A percentile compares a stretch with the other conserved stretches of the same genome.
Evolutionary conservation across 2,329 filamentous ascomycete genomes (phyloP).

Genomic region (Grosmannia serpens): DNA sequence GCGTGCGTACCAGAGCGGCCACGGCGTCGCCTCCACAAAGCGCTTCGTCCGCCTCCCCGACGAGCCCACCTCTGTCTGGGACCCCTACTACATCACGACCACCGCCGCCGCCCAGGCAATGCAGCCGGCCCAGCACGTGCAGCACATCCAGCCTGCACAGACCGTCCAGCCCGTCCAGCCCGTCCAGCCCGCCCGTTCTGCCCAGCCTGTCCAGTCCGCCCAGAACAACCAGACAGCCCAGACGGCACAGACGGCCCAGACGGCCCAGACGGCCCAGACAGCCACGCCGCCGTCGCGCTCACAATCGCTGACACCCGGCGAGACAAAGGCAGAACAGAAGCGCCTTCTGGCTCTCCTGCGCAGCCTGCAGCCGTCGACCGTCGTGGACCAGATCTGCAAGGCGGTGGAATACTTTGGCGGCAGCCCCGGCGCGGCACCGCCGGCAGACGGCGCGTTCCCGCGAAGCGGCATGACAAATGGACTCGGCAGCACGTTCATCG

Average conservation of each 20-base stretch:
- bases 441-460: conserved; percentile 39
- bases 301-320: conserved; percentile 25
- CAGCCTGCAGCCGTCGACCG: conserved; percentile 39
- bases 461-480: conserved; percentile 45
- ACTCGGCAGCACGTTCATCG: conserved; percentile 44
- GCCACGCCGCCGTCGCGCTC: background rate
- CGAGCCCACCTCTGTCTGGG: conserved; percentile 9
- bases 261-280: background rate
- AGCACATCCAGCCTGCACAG: conserved; percentile 7
- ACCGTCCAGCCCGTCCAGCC: background rate
- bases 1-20: conserved; percentile 41
- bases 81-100: conserved; percentile 3
- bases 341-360: conserved; percentile 46
- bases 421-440: conserved; percentile 41
- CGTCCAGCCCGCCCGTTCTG: background rate
- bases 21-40: conserved; percentile 36
- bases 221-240: conserved; percentile 3
- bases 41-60: conserved; percentile 23
- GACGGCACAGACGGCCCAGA: background rate
- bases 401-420: conserved; percentile 54
- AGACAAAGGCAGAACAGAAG: conserved; percentile 48
- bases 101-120: background rate
- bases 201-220: background rate
- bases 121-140: background rate
- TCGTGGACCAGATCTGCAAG: conserved; percentile 52